Conservation (phyloP, 2,329 filamentous ascomycete species). For the Ascochyta viciae-villosae region DNA sequence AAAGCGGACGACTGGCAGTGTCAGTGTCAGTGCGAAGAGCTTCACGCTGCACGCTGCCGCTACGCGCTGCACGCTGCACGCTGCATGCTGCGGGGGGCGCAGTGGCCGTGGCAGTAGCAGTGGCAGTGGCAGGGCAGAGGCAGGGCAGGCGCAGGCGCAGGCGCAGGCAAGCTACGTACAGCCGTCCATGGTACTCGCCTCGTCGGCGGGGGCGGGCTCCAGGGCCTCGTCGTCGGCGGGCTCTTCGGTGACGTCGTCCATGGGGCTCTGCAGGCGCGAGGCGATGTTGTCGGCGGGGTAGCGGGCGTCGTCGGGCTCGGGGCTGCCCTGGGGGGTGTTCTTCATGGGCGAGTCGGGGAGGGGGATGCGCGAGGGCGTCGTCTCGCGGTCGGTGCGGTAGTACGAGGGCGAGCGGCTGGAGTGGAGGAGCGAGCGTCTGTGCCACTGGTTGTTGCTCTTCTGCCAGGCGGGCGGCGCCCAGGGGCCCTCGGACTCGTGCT, state of each 20-base stretch:
- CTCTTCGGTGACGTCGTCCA: slow-evolving; percentile 31
- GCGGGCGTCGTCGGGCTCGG: slow-evolving; percentile 51
- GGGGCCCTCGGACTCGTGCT: slow-evolving; percentile 54
- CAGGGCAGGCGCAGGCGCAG: slow-evolving; percentile 6
- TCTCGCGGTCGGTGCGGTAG: slow-evolving; percentile 60
- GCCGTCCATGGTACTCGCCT: slow-evolving; percentile 36
- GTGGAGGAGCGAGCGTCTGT: slow-evolving; percentile 55
- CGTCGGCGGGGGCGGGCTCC: slow-evolving; percentile 8
- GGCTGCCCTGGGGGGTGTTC: slow-evolving; percentile 62
- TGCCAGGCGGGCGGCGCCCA: slow-evolving; percentile 73
- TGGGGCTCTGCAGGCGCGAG: slow-evolving; percentile 45
- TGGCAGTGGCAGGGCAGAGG: no score
- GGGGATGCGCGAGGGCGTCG: slow-evolving; percentile 64
- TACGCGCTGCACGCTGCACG: no score
- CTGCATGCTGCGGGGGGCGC: no score
- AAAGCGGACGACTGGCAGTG: slow-evolving; percentile 78
- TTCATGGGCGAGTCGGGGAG: slow-evolving; percentile 67
- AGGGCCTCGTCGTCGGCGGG: slow-evolving; percentile 33
- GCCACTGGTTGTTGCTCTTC: slow-evolving; percentile 65
- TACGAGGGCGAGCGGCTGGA: slow-evolving; percentile 66
- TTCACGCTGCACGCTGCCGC: no score
- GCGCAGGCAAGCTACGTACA: slow-evolving; percentile 38
- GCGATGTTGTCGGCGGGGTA: slow-evolving; percentile 42
- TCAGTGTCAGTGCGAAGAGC: slow-evolving; percentile 19
- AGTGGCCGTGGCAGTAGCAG: no score